Evolutionary conservation across 2,329 filamentous ascomycete species (phyloP).

Genomic region (Fusarium floridanum): DNA sequence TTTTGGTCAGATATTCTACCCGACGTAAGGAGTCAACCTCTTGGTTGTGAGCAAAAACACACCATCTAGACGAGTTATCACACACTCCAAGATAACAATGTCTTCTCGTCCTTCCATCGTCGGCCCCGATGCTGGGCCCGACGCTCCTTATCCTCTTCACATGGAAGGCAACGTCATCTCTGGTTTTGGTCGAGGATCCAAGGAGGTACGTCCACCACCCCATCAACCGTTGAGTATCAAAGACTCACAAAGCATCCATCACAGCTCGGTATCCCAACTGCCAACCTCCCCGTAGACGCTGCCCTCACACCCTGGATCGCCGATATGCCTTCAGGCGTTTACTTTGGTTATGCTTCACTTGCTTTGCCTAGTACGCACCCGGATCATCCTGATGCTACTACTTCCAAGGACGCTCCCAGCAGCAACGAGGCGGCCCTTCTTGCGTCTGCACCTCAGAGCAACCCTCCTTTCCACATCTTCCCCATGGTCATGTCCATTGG

Average conservation of each 20-base stretch:
- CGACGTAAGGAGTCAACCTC: not conserved
- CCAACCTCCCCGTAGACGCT: slow-evolving; percentile 85
- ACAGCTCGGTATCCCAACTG: slow-evolving; percentile 94
- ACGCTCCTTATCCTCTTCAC: slow-evolving; percentile 82
- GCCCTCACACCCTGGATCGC: slow-evolving; percentile 71
- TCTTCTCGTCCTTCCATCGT: slow-evolving; percentile 74
- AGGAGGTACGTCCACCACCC: slow-evolving; percentile 72
- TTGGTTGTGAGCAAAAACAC: not conserved
- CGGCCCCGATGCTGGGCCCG: slow-evolving; percentile 79
- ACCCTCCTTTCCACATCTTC: slow-evolving; percentile 64
- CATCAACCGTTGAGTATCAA: not conserved
- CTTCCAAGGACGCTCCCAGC: slow-evolving; percentile 20
- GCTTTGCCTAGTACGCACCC: slow-evolving; percentile 66
- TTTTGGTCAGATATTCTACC: not conserved
- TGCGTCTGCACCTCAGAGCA: slow-evolving; percentile 21
- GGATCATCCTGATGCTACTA: slow-evolving; percentile 46
- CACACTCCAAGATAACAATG: slow-evolving; percentile 38
- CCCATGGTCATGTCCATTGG: slow-evolving; percentile 96
- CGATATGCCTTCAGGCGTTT: slow-evolving; percentile 81
- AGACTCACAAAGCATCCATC: slow-evolving; percentile 3
- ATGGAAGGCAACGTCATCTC: slow-evolving; percentile 90
- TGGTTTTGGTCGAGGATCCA: slow-evolving; percentile 93
- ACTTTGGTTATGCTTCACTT: slow-evolving; percentile 92
- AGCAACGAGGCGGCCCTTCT: slow-evolving; percentile 32
- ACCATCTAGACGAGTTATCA: not conserved